Base-by-base conservation (phyloP, 176 grass and related monocot species). In the Saccharum spontaneum region DNA sequence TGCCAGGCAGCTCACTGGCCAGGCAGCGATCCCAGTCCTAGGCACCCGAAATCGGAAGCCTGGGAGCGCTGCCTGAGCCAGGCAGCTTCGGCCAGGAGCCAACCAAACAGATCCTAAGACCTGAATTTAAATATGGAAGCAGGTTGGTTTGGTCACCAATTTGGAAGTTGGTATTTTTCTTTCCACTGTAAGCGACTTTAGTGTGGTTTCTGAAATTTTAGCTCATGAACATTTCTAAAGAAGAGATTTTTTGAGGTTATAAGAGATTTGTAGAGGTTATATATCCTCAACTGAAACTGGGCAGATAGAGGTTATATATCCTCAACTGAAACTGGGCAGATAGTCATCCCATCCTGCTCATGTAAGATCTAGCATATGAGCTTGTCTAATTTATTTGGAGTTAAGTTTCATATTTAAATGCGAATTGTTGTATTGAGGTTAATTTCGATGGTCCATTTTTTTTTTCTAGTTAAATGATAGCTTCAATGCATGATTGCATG, bases 91-190 rank as follows among this genome's bases (percentile, higher is more conserved):
- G 59, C 1, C 59, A 62, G 59, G 59, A 26, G 59, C 59, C 59
- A 62, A 26, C 59, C 3, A 10, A 62, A 62, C n/a, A 12, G 3
- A 0, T 10, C 41, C 22, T 57, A 67, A 73, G 69, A 72, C 50
- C 18, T 55, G 66, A 86, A 57, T 30, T 52, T 50, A 49, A 71
- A 75, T 67, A 49, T 61, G 28, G 60, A 69, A 69, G 62, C 40
- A 69, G 24, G 61, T 87, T 71, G 67, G 17, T 62, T 90, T 67
- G 10, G 45, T 36, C 66, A 73, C 75, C 75, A 79, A 73, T 88
- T 88, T 86, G 22, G 54, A 72, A 61, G 28, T 22, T 83, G 65
- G 18, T 71, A 49, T 39, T 70, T 82, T 70, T 36, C 2, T 63
- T 83, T 28, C 60, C 30, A 60, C 10, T 61, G 4, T 54, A 70